These are phyloP conservation scores for Akanthomyces dipterigenus DNA, from an alignment of 2,329 filamentous ascomycete species.

Conservation along the genomic window DNA sequence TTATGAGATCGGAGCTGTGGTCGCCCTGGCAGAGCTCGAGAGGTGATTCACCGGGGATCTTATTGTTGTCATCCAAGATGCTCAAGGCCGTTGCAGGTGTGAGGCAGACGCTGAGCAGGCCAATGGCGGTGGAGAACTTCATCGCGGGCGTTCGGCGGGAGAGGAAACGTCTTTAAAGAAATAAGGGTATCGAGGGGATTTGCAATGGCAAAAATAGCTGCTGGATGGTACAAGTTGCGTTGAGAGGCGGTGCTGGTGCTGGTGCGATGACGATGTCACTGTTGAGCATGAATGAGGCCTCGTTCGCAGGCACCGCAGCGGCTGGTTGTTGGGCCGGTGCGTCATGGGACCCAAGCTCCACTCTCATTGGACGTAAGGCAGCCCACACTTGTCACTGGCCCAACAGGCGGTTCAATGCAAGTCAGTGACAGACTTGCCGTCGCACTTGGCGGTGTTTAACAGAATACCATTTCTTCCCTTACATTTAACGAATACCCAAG, in stretches of 20 bases:
- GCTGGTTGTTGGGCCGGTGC: slow-evolving; percentile 20
- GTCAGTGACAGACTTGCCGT: not conserved
- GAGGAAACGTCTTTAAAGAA: not conserved
- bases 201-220: not conserved
- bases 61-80: slow-evolving; percentile 43
- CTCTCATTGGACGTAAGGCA: slow-evolving; percentile 18
- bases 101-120: slow-evolving; percentile 39
- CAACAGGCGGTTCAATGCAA: not conserved
- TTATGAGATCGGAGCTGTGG: slow-evolving; percentile 62
- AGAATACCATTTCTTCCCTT: not conserved
- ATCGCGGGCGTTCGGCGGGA: slow-evolving; percentile 19
- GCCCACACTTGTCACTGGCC: not conserved
- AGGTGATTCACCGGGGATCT: slow-evolving; percentile 80
- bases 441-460: not conserved
- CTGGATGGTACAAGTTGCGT: not conserved
- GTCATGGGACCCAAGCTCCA: slow-evolving; percentile 30
- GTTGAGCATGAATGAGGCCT: not conserved
- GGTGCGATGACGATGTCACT: not conserved
- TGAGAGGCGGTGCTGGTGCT: not conserved
- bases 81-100: slow-evolving; percentile 40
- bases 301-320: not conserved
- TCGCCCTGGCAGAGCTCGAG: slow-evolving; percentile 67
- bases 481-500: not conserved
- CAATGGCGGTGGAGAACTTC: slow-evolving; percentile 34
- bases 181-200: not conserved